phyloP scores from a whole-genome alignment of 169 alveolate species.

The Eimeria tenella region DNA sequence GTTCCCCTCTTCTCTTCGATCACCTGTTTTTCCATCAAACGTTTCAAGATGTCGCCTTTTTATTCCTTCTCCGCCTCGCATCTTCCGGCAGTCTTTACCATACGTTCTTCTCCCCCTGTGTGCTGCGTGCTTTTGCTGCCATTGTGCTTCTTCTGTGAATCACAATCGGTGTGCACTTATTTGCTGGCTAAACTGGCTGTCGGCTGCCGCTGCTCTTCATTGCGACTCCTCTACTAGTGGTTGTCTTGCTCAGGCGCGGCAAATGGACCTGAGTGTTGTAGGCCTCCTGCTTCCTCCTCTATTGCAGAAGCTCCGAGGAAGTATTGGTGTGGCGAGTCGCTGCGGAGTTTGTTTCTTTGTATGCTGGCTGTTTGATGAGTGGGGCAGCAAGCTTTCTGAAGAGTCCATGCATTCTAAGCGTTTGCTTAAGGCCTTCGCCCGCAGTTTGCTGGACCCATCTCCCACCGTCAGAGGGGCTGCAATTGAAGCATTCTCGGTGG shows the following conservation, averaged over 20 bases:
- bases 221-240: conserved; percentile 23
- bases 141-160: not conserved
- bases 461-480: conserved; percentile 76
- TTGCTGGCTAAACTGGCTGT: not conserved
- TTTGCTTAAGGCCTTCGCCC: conserved; percentile 67
- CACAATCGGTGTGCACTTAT: not conserved
- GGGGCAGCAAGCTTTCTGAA: conserved; percentile 51
- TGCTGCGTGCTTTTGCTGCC: conserved; percentile 39
- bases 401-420: conserved; percentile 65
- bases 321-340: conserved; percentile 77
- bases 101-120: not conserved
- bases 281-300: conserved; percentile 68
- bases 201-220: not conserved
- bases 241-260: conserved; percentile 67
- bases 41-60: not conserved
- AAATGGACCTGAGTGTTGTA: conserved; percentile 52
- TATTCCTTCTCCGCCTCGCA: too few relatives aligned
- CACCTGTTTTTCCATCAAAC: too few relatives aligned
- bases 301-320: conserved; percentile 70
- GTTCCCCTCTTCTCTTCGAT: too few relatives aligned
- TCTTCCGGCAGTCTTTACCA: not conserved
- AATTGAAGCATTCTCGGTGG: conserved; percentile 66
- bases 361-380: conserved; percentile 71
- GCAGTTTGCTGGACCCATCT: conserved; percentile 65
- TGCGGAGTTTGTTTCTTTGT: conserved; percentile 71